A percentile compares a stretch with the other conserved stretches of the same genome.
Evolutionary conservation across 2,329 filamentous ascomycete species (phyloP).

Genomic region (Nemania sp.): DNA sequence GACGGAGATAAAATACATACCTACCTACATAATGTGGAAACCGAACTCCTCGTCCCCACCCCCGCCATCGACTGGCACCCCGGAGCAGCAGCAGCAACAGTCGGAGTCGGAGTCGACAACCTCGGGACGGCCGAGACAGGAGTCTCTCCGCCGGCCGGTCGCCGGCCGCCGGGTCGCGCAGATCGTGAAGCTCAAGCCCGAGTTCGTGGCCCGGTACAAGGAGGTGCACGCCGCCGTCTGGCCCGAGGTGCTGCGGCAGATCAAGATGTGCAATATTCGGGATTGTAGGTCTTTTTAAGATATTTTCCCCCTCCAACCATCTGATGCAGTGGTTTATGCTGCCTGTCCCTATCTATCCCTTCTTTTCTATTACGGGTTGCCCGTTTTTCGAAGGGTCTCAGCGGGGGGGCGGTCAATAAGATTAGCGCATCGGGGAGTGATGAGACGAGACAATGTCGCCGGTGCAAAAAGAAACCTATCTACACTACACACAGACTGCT

Average conservation of each 20-base stretch:
- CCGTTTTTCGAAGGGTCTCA: no score
- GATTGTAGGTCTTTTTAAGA: slow-evolving; percentile 60
- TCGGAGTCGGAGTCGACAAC: slow-evolving; percentile 14
- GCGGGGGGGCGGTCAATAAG: background rate
- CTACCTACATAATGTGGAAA: slow-evolving; percentile 22
- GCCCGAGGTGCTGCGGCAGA: slow-evolving; percentile 77
- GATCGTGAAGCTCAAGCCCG: slow-evolving; percentile 72
- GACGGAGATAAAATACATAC: background rate
- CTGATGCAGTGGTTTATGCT: background rate
- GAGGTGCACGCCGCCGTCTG: slow-evolving; percentile 74
- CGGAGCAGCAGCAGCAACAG: slow-evolving; percentile 9
- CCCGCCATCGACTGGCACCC: slow-evolving; percentile 13
- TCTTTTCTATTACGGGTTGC: background rate
- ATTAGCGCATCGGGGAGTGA: background rate
- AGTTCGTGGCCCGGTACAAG: slow-evolving; percentile 71
- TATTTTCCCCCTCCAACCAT: no score
- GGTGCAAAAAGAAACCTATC: no score
- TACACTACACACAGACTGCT: no score
- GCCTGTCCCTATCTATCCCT: background rate
- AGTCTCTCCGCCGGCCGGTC: slow-evolving; percentile 42
- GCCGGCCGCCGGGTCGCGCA: slow-evolving; percentile 67
- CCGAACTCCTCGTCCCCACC: slow-evolving; percentile 19
- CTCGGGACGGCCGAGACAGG: slow-evolving; percentile 21
- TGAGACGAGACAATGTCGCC: background rate
- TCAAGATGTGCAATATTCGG: slow-evolving; percentile 73